A percentile compares a stretch with the other conserved stretches of the same genome.
Evolutionary conservation across 176 grass and related monocot species (phyloP).

Genomic region (Eleusine indica): DNA sequence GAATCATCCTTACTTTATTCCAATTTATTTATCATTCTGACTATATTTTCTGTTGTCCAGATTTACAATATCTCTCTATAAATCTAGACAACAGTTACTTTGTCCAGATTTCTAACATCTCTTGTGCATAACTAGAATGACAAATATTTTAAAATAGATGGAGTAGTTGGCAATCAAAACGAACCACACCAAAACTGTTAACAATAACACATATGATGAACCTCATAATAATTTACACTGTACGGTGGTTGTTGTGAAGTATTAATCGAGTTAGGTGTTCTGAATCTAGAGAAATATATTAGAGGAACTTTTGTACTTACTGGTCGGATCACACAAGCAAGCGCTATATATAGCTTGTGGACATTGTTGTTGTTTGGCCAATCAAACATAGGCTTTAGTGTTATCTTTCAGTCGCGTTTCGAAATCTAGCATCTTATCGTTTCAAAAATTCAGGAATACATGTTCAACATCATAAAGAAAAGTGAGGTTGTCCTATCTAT

Average conservation of each 20-base stretch:
- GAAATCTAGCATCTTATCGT: background rate
- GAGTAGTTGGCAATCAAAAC: background rate
- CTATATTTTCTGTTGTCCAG: too few species aligned
- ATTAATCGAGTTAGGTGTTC: constrained; percentile 17
- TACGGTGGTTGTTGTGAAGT: constrained; percentile 28
- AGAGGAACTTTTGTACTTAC: background rate
- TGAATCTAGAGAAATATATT: background rate
- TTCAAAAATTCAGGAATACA: background rate
- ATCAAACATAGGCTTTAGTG: background rate
- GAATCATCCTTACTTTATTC: too few species aligned
- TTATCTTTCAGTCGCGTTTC: background rate
- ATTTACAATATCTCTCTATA: too few species aligned
- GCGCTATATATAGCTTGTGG: background rate
- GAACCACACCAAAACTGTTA: background rate
- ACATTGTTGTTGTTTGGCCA: constrained; percentile 24
- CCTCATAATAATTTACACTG: background rate
- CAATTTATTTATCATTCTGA: too few species aligned
- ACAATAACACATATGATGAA: background rate
- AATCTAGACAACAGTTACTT: too few species aligned
- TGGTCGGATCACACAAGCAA: constrained; percentile 30
- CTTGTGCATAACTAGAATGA: too few species aligned
- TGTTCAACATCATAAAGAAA: background rate
- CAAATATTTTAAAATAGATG: too few species aligned
- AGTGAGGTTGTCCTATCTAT: background rate
- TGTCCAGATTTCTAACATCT: too few species aligned